Percentiles rank a stretch among this genome's conserved stretches.
These are phyloP conservation scores for Lumnitzera littorea DNA, from an alignment of 345 rosid genomes.

Conservation along the genomic window DNA sequence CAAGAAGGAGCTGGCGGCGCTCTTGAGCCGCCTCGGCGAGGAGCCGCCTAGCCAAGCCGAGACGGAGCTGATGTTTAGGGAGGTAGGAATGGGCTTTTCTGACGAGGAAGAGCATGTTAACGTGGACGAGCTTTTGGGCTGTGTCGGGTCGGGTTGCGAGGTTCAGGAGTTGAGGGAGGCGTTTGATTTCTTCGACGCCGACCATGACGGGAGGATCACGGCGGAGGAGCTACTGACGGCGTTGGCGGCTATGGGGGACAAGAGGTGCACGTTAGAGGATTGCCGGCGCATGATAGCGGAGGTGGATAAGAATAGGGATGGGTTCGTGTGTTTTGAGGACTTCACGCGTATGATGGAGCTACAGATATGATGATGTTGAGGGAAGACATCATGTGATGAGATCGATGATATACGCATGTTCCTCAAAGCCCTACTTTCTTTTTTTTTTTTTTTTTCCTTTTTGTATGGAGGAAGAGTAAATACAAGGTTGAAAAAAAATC, in stretches of 20 bases:
- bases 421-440: too few species aligned
- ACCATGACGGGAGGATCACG: conserved; percentile 82
- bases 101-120: conserved; percentile 35
- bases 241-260: conserved; percentile 53
- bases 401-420: conserved; percentile 1
- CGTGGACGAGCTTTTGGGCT: conserved; percentile 41
- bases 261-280: conserved; percentile 70
- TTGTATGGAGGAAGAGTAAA: too few species aligned
- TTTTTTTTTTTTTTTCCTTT: too few species aligned
- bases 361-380: conserved; percentile 14
- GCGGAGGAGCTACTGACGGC: conserved; percentile 65
- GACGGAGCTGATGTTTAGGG: conserved; percentile 48
- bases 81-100: conserved; percentile 29
- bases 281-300: conserved; percentile 82
- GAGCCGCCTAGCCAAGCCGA: conserved; percentile 57
- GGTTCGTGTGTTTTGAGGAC: conserved; percentile 89
- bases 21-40: conserved; percentile 45
- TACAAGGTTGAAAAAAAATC: too few species aligned
- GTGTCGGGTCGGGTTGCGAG: conserved; percentile 39
- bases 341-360: conserved; percentile 74
- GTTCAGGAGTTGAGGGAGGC: conserved; percentile 54
- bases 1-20: conserved; percentile 52
- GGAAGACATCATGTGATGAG: too few species aligned
- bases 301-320: conserved; percentile 66
- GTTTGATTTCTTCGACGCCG: conserved; percentile 69